Evolutionary conservation across 179 eudicot genomes (phyloP).

Genomic region (Actinidia chinensis): DNA sequence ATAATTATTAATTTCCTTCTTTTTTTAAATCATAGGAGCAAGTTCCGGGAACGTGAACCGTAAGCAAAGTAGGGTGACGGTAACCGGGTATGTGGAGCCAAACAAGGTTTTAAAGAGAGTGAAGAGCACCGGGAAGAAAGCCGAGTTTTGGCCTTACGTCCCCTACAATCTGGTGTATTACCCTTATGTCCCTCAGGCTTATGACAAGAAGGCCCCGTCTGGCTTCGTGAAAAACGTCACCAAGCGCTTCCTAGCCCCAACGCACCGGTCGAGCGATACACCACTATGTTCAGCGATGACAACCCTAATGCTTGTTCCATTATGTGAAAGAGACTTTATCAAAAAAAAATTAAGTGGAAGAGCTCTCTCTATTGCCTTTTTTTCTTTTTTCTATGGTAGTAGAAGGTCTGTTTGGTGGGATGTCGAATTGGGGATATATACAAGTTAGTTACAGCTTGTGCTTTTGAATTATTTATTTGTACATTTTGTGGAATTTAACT

Average conservation of each 20-base stretch:
- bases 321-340: slow-evolving; percentile 32
- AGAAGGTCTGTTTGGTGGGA: neutral
- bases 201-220: slow-evolving; percentile 57
- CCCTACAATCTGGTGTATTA: slow-evolving; percentile 52
- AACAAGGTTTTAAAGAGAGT: slow-evolving; percentile 47
- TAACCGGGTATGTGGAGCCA: slow-evolving; percentile 48
- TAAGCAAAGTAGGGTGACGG: slow-evolving; percentile 49
- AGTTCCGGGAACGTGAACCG: slow-evolving; percentile 41
- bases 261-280: slow-evolving; percentile 33
- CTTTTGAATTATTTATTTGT: neutral
- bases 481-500: too few species aligned
- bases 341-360: neutral
- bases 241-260: slow-evolving; percentile 39
- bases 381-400: neutral
- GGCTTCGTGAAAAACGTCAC: slow-evolving; percentile 49
- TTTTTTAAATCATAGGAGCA: slow-evolving; percentile 32
- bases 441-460: neutral
- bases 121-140: slow-evolving; percentile 52
- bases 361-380: neutral
- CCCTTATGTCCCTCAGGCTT: slow-evolving; percentile 45
- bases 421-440: neutral
- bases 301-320: slow-evolving; percentile 54
- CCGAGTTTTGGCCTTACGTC: slow-evolving; percentile 64
- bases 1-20: neutral
- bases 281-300: slow-evolving; percentile 50